Conservation (phyloP, 495 filamentous ascomycete genomes). For the Lophiotrema nucula region DNA sequence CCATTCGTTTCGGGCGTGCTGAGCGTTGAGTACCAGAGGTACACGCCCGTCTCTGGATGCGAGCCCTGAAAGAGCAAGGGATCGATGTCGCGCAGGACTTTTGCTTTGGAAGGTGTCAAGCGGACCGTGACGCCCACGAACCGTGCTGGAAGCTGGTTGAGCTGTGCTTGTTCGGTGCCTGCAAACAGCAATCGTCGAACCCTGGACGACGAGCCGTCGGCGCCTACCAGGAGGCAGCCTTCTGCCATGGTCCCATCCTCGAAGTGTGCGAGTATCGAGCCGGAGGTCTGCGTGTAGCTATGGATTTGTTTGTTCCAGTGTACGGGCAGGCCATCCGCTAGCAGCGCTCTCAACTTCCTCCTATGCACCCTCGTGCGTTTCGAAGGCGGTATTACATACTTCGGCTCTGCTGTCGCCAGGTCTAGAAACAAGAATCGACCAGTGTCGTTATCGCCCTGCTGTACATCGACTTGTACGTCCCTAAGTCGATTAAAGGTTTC, state of each 20-base stretch:
- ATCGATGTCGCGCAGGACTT: slow-evolving; percentile 13
- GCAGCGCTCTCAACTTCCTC: slow-evolving; percentile 4
- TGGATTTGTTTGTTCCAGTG: slow-evolving; percentile 1
- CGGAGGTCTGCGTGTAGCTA: not conserved
- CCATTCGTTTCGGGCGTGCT: slow-evolving; percentile 14
- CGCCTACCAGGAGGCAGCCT: slow-evolving; percentile 9
- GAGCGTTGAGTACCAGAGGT: slow-evolving; percentile 11
- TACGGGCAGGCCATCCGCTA: slow-evolving; percentile 2
- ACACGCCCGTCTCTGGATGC: slow-evolving; percentile 7
- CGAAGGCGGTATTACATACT: slow-evolving; percentile 10
- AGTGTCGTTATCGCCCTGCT: slow-evolving; percentile 11
- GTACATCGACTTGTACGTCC: slow-evolving; percentile 9
- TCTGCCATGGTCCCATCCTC: slow-evolving; percentile 8
- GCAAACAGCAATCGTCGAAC: slow-evolving; percentile 3
- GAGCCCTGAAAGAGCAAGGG: slow-evolving; percentile 17
- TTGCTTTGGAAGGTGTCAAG: slow-evolving; percentile 1
- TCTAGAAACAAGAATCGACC: slow-evolving; percentile 19
- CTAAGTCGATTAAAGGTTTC: not conserved
- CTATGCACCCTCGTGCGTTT: slow-evolving; percentile 5
- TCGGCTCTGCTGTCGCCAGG: slow-evolving; percentile 10
- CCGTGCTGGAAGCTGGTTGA: slow-evolving; percentile 3
- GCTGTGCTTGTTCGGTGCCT: not conserved
- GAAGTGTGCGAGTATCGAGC: slow-evolving; percentile 4
- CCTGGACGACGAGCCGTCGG: slow-evolving; percentile 3
- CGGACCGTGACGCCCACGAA: slow-evolving; percentile 20